Evolutionary conservation across 139 green algal genomes (phyloP).

Genomic region (Tetradesmus lagerheimii): DNA sequence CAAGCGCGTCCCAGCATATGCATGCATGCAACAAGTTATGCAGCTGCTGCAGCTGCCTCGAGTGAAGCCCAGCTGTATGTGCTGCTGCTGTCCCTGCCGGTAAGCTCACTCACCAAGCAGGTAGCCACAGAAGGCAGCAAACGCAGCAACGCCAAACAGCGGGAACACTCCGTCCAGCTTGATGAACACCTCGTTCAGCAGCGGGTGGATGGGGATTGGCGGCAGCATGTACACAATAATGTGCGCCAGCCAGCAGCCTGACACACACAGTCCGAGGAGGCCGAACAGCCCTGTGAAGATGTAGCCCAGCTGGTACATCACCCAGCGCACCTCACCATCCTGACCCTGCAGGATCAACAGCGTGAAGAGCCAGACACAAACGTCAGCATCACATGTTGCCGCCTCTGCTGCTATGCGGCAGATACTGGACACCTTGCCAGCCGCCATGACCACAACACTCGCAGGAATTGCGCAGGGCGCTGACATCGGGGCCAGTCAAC

Average conservation of each 20-base stretch:
- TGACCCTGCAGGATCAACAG: conserved; percentile 70
- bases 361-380: not conserved
- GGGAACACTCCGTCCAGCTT: conserved; percentile 88
- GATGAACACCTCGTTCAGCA: conserved; percentile 95
- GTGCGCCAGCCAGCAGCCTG: conserved; percentile 92
- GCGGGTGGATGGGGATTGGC: conserved; percentile 77
- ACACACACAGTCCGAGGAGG: conserved; percentile 78
- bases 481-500: no score
- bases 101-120: conserved; percentile 85
- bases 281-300: conserved; percentile 80
- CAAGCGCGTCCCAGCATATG: not conserved
- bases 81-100: no score
- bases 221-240: conserved; percentile 96
- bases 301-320: conserved; percentile 85
- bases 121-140: conserved; percentile 97
- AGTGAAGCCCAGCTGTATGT: not conserved
- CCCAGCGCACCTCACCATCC: conserved; percentile 86
- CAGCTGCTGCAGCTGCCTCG: not conserved
- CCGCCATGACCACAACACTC: not conserved
- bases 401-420: not conserved
- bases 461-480: no score
- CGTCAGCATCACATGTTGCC: not conserved
- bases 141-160: conserved; percentile 91
- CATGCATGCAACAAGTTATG: not conserved
- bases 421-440: not conserved